Evolutionary conservation across 495 filamentous ascomycete genomes (phyloP).

Genomic region (Podospora sp.): DNA sequence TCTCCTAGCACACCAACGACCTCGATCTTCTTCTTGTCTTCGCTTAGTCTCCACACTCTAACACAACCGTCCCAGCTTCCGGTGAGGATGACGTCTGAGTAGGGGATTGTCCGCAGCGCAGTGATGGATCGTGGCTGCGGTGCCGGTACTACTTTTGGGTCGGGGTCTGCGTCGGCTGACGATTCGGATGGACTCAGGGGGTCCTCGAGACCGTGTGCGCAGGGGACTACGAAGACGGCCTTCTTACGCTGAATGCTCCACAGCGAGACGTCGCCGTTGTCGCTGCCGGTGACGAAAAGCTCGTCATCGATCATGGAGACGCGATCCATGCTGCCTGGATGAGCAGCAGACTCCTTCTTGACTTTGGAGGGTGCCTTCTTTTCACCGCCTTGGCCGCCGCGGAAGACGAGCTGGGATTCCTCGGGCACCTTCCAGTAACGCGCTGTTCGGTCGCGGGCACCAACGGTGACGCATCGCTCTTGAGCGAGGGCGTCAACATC

Average conservation of each 20-base stretch:
- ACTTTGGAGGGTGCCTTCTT: constrained; percentile 51
- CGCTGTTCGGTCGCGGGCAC: constrained; percentile 86
- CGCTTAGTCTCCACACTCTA: constrained; percentile 78
- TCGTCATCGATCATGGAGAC: constrained; percentile 86
- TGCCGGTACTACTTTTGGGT: constrained; percentile 56
- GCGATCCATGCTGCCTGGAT: constrained; percentile 87
- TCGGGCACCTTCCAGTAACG: constrained; percentile 96
- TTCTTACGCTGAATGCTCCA: constrained; percentile 96
- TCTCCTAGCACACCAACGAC: constrained; percentile 66
- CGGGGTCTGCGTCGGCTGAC: constrained; percentile 67
- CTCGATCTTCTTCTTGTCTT: constrained; percentile 80
- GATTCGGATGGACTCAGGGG: constrained; percentile 64
- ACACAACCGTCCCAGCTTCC: constrained; percentile 94
- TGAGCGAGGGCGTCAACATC: constrained; percentile 78
- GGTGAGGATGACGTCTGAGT: constrained; percentile 82
- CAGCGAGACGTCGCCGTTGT: constrained; percentile 83
- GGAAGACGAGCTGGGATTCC: constrained; percentile 92
- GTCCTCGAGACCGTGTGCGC: constrained; percentile 82
- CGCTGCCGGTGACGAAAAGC: constrained; percentile 89
- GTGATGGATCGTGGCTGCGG: constrained; percentile 87
- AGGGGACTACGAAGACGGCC: constrained; percentile 73
- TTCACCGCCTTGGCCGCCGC: constrained; percentile 68
- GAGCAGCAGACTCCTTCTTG: constrained; percentile 39
- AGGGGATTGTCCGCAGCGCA: constrained; percentile 80
- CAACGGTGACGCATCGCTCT: constrained; percentile 88